Percentiles rank a stretch among this genome's conserved stretches.
phyloP scores from a whole-genome alignment of 2,329 filamentous ascomycete species.

The Byssochlamys sp. region DNA sequence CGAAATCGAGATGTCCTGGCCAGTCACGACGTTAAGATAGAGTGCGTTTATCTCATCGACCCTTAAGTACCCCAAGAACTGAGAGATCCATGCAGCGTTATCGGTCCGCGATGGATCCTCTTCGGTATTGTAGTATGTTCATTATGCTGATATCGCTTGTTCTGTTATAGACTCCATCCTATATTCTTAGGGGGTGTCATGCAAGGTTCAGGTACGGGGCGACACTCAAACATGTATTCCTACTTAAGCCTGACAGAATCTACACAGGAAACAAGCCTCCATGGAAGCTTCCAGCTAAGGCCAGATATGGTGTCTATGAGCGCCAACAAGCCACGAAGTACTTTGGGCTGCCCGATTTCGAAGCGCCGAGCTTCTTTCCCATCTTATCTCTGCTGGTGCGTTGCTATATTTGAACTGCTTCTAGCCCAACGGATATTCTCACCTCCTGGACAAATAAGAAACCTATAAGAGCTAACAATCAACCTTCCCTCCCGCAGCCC shows the following conservation, averaged over 20 bases:
- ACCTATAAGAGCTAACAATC: conserved; percentile 7
- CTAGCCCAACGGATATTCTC: too few species aligned
- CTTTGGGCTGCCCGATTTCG: conserved; percentile 37
- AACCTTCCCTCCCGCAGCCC: conserved; percentile 39
- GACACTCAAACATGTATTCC: neutral
- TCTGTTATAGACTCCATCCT: conserved; percentile 54
- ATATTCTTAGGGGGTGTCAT: conserved; percentile 63
- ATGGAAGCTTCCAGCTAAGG: conserved; percentile 62
- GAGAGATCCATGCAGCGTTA: neutral
- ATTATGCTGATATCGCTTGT: neutral
- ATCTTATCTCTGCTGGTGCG: conserved; percentile 46
- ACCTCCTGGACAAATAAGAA: neutral
- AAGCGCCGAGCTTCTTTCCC: conserved; percentile 43
- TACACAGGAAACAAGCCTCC: conserved; percentile 62
- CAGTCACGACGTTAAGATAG: conserved; percentile 52
- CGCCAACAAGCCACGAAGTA: conserved; percentile 41
- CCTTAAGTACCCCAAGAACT: neutral
- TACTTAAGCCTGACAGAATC: neutral
- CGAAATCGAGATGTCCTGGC: conserved; percentile 47
- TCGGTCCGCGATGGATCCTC: neutral
- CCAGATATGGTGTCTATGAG: conserved; percentile 47
- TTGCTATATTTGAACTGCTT: conserved; percentile 15
- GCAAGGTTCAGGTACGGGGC: conserved; percentile 43
- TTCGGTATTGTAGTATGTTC: neutral
- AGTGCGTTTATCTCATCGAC: conserved; percentile 42